Evolutionary conservation across 2,329 filamentous ascomycete species (phyloP).

Genomic region (Juglanconis juglandina): DNA sequence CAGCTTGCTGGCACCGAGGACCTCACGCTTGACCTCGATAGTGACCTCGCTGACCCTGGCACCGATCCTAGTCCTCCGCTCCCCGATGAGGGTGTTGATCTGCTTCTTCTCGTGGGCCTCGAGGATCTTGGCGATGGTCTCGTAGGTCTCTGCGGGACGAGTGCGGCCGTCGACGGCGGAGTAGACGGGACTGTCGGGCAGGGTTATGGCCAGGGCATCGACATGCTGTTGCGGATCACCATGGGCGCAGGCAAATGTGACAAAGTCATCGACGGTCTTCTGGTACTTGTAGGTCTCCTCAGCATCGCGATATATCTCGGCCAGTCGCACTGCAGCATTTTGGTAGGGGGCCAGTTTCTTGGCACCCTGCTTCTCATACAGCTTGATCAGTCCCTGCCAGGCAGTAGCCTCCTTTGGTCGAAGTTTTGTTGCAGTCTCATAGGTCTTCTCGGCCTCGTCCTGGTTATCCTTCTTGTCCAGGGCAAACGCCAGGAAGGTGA

Average conservation of each 20-base stretch:
- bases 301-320: conserved; percentile 67
- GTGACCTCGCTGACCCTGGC: conserved; percentile 82
- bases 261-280: conserved; percentile 74
- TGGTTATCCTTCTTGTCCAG: conserved; percentile 70
- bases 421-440: conserved; percentile 66
- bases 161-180: conserved; percentile 77
- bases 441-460: conserved; percentile 73
- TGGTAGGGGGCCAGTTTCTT: conserved; percentile 72
- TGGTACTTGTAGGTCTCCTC: conserved; percentile 63
- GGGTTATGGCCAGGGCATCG: conserved; percentile 68
- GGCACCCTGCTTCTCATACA: conserved; percentile 75
- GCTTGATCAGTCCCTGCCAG: conserved; percentile 83
- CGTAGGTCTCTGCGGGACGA: conserved; percentile 76
- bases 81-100: conserved; percentile 86
- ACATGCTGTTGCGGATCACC: conserved; percentile 73
- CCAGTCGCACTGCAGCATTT: conserved; percentile 68
- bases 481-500: conserved; percentile 84
- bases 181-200: conserved; percentile 81
- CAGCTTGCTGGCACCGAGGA: conserved; percentile 72
- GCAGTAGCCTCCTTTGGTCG: conserved; percentile 76
- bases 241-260: conserved; percentile 67
- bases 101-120: conserved; percentile 84
- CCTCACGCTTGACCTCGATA: conserved; percentile 80
- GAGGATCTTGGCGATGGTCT: conserved; percentile 75
- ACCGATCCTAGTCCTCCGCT: conserved; percentile 82